Conservation (phyloP, 495 filamentous ascomycete genomes). For the Neurospora sp. region DNA sequence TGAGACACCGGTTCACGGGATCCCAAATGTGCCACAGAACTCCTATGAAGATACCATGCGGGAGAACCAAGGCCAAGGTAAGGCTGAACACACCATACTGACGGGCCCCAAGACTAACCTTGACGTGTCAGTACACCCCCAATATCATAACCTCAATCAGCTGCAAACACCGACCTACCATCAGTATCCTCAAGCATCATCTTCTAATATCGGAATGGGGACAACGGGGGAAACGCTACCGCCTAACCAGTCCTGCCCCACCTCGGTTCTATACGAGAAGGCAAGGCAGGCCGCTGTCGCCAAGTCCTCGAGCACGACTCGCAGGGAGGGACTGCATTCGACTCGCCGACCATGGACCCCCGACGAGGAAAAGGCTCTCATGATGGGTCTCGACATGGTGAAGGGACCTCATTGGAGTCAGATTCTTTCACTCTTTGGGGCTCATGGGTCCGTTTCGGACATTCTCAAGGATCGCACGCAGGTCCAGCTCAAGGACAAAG, state of each 20-base stretch:
- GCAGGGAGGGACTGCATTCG: constrained; percentile 68
- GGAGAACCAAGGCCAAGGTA: neutral
- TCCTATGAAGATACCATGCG: neutral
- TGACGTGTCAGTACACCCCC: constrained; percentile 4
- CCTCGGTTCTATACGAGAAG: constrained; percentile 68
- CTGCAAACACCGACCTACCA: constrained; percentile 9
- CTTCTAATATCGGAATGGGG: neutral
- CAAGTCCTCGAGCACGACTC: constrained; percentile 63
- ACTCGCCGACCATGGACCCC: constrained; percentile 82
- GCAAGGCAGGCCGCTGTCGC: constrained; percentile 73
- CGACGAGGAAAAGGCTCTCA: constrained; percentile 85
- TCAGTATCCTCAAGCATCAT: constrained; percentile 8
- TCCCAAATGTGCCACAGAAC: constrained; percentile 3
- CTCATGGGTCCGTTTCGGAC: constrained; percentile 71
- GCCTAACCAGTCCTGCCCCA: constrained; percentile 67
- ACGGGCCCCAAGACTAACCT: constrained; percentile 9
- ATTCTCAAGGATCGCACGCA: constrained; percentile 88
- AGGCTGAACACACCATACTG: neutral
- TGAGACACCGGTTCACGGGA: constrained; percentile 7
- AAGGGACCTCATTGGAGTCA: constrained; percentile 95
- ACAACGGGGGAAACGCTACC: constrained; percentile 26
- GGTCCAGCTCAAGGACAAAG: constrained; percentile 93
- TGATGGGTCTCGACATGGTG: constrained; percentile 84
- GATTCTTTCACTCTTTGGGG: constrained; percentile 80
- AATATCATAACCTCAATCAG: constrained; percentile 13